Percentiles rank a stretch among this genome's conserved stretches.
phyloP scores from a whole-genome alignment of 2,329 filamentous ascomycete genomes.

The Karstenula rhodostoma region DNA sequence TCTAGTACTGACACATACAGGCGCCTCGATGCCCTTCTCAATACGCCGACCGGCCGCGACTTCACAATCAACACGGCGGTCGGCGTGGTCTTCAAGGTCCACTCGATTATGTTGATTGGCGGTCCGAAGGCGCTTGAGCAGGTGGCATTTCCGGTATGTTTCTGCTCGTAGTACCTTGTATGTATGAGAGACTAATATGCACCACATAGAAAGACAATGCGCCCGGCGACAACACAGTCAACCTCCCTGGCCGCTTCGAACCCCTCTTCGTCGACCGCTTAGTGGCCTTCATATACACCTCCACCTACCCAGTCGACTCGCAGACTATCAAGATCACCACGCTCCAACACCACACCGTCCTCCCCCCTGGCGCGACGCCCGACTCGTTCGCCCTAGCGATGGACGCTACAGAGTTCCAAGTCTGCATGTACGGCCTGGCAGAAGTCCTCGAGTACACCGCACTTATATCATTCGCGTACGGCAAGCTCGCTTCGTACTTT shows the following conservation, averaged over 20 bases:
- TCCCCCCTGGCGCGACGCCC: not conserved
- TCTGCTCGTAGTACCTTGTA: not conserved
- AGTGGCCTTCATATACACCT: slow-evolving; percentile 26
- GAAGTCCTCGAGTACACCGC: slow-evolving; percentile 20
- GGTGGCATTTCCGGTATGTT: slow-evolving; percentile 17
- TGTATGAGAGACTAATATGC: not conserved
- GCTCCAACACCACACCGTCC: slow-evolving; percentile 12
- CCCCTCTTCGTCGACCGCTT: slow-evolving; percentile 21
- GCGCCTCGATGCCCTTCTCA: slow-evolving; percentile 13
- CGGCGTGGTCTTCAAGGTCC: slow-evolving; percentile 22
- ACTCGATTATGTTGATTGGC: slow-evolving; percentile 24
- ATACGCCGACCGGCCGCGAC: slow-evolving; percentile 18
- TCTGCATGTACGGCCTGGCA: slow-evolving; percentile 23
- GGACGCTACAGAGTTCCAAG: slow-evolving; percentile 6
- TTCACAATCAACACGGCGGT: slow-evolving; percentile 20
- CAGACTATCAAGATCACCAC: slow-evolving; percentile 4
- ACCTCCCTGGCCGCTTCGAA: slow-evolving; percentile 15
- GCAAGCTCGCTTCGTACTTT: slow-evolving; percentile 7
- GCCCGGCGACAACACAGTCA: not conserved
- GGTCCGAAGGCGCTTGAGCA: slow-evolving; percentile 20
- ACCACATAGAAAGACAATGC: not conserved
- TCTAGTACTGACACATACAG: not conserved
- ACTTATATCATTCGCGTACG: slow-evolving; percentile 12
- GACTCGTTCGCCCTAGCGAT: slow-evolving; percentile 1
- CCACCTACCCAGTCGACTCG: slow-evolving; percentile 17